phyloP scores from a whole-genome alignment of 164 flowering plant species.

The Nymphaea colorata region DNA sequence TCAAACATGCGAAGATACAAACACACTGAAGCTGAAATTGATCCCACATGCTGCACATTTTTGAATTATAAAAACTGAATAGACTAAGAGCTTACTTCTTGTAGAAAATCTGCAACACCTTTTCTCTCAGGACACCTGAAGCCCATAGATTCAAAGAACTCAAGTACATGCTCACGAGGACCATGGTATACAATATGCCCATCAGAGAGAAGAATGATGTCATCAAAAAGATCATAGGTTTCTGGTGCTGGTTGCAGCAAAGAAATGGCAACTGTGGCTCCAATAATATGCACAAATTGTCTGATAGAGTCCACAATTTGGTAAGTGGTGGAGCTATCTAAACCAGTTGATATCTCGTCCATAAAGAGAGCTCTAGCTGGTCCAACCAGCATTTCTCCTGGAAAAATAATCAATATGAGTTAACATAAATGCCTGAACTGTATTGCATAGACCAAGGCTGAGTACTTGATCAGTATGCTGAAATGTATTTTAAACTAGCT shows the following conservation, averaged over 20 bases:
- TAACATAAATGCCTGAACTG: too few relatives aligned
- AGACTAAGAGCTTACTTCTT: conserved; percentile 18
- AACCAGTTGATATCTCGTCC: conserved; percentile 31
- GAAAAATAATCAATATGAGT: neutral
- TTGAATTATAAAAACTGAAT: neutral
- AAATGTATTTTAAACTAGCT: neutral
- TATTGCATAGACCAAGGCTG: too few relatives aligned
- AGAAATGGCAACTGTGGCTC: conserved; percentile 34
- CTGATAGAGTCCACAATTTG: conserved; percentile 42
- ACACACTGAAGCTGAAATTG: neutral
- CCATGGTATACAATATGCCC: conserved; percentile 36
- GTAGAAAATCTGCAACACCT: conserved; percentile 31
- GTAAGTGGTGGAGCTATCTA: conserved; percentile 54
- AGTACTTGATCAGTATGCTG: too few relatives aligned
- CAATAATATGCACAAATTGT: conserved; percentile 33
- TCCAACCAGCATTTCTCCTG: conserved; percentile 55
- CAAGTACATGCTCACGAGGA: conserved; percentile 24
- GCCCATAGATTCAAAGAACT: conserved; percentile 18
- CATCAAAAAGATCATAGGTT: conserved; percentile 25
- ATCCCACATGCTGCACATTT: neutral
- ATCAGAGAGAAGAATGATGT: conserved; percentile 5
- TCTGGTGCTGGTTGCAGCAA: conserved; percentile 59
- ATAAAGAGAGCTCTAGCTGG: conserved; percentile 27
- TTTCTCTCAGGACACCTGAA: conserved; percentile 31
- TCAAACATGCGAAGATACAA: neutral